Conservation (phyloP, 306 rosid species). For the Castanospermum australe region DNA sequence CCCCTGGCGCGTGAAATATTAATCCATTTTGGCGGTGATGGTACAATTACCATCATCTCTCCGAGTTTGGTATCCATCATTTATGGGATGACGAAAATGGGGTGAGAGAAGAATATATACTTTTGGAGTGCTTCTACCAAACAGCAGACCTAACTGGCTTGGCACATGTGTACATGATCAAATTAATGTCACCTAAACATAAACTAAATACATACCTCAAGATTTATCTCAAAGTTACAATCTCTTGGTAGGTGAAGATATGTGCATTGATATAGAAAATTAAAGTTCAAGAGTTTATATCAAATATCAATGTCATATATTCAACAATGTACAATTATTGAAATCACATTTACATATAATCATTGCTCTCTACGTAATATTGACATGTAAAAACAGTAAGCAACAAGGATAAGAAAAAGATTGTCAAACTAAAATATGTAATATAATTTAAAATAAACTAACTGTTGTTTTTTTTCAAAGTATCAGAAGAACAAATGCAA, state of each 20-base stretch:
- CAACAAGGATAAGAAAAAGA: neutral
- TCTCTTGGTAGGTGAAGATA: neutral
- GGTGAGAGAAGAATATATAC: slow-evolving; percentile 43
- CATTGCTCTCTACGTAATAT: neutral
- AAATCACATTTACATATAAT: neutral
- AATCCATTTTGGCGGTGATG: slow-evolving; percentile 36
- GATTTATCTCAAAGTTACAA: neutral
- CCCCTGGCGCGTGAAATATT: slow-evolving; percentile 41
- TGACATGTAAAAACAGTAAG: neutral
- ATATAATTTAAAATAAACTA: neutral
- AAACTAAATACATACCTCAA: neutral
- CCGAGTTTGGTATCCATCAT: slow-evolving; percentile 55
- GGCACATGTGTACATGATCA: slow-evolving; percentile 31
- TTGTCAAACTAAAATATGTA: neutral
- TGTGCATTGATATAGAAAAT: neutral
- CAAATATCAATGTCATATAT: neutral
- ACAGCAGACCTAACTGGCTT: slow-evolving; percentile 48
- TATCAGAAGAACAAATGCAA: neutral
- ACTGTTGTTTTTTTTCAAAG: neutral
- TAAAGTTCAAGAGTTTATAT: neutral
- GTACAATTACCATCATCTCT: slow-evolving; percentile 35
- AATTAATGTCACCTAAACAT: slow-evolving; percentile 11
- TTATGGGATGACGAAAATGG: slow-evolving; percentile 40
- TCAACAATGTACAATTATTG: neutral
- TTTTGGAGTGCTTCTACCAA: slow-evolving; percentile 44